Conservation (phyloP, 495 filamentous ascomycete genomes). For the Penicillium psychrofluorescens region DNA sequence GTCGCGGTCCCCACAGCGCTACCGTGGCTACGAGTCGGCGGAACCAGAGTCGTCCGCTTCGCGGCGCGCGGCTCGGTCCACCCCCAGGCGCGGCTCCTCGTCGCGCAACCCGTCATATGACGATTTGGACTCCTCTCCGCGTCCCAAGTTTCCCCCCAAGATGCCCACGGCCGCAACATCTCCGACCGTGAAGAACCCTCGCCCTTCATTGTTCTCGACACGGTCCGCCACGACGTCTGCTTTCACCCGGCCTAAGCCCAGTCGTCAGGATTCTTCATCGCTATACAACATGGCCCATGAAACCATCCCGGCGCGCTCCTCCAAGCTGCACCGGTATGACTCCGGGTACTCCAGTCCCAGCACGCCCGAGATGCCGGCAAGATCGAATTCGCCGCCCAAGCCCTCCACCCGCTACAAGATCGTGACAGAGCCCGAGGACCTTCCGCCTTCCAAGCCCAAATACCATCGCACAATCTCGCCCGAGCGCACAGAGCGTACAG, state of each 20-base stretch:
- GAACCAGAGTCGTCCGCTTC: constrained; percentile 27
- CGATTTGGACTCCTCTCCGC: constrained; percentile 20
- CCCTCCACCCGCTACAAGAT: constrained; percentile 32
- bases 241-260: constrained; percentile 18
- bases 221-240: constrained; percentile 27
- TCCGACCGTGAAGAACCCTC: constrained; percentile 15
- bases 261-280: constrained; percentile 10
- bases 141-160: constrained; percentile 17
- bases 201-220: constrained; percentile 18
- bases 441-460: constrained; percentile 11
- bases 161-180: constrained; percentile 27
- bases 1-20: constrained; percentile 26
- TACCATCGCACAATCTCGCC: constrained; percentile 14
- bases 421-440: constrained; percentile 19
- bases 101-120: constrained; percentile 31
- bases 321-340: constrained; percentile 33
- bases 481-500: constrained; percentile 12
- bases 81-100: constrained; percentile 19
- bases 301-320: constrained; percentile 19
- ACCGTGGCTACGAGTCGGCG: constrained; percentile 24
- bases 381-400: constrained; percentile 5
- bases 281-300: constrained; percentile 19
- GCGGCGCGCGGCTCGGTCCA: constrained; percentile 22
- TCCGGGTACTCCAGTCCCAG: constrained; percentile 41
- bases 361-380: constrained; percentile 26